Conservation (phyloP, 441 rosid genomes). For the Daphne laureola region DNA sequence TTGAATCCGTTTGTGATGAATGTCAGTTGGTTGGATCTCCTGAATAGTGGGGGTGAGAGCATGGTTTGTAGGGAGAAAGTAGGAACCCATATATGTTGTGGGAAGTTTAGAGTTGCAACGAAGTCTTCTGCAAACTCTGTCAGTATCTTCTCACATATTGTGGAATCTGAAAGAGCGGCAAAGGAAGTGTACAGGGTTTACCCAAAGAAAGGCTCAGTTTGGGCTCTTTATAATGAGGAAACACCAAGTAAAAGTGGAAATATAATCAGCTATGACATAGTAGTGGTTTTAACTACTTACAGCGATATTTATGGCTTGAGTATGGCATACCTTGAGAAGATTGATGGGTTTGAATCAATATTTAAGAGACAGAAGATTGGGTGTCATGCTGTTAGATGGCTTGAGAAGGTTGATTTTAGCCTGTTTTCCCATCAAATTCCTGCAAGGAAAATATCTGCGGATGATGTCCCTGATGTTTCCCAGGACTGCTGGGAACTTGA, state of each 20-base stretch:
- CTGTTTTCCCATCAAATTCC: constrained; percentile 87
- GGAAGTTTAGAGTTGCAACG: constrained; percentile 51
- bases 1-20: constrained; percentile 63
- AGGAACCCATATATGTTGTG: constrained; percentile 48
- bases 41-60: constrained; percentile 31
- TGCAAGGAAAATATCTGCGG: constrained; percentile 50
- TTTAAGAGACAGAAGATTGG: constrained; percentile 71
- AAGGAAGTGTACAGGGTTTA: constrained; percentile 64
- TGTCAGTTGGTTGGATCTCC: constrained; percentile 61
- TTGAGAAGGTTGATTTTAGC: constrained; percentile 43
- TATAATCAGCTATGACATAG: constrained; percentile 38
- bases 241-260: constrained; percentile 24
- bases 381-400: constrained; percentile 53
- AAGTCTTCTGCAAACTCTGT: constrained; percentile 32
- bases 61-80: constrained; percentile 39
- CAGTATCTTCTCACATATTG: constrained; percentile 59
- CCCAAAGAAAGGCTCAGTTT: constrained; percentile 78
- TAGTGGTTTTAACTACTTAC: constrained; percentile 53
- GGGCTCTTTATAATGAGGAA: constrained; percentile 61
- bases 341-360: constrained; percentile 52
- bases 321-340: constrained; percentile 79
- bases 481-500: constrained; percentile 86
- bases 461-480: constrained; percentile 34
- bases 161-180: constrained; percentile 77
- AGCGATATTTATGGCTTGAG: constrained; percentile 71